Base-by-base conservation (phyloP, 345 rosid species). In the Citrus medica region DNA sequence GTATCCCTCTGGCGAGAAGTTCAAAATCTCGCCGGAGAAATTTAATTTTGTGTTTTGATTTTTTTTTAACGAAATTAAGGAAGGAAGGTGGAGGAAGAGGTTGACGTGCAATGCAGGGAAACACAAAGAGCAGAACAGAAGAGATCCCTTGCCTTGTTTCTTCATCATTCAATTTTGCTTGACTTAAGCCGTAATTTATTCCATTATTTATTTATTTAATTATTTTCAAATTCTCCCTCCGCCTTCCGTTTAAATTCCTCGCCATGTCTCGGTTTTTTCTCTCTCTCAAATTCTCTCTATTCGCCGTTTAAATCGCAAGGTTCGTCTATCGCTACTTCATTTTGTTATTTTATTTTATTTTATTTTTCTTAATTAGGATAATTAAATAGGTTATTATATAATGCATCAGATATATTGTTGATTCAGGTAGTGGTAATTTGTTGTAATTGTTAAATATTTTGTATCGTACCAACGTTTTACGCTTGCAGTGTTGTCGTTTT, bases 71-170 rank as follows among this genome's bases (percentile, higher is more conserved):
- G 22, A 53, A 53, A 53, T 53, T 53, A 17, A 17, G 58, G 22
- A 17, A 53, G 58, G 58, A 53, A 53, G 58, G 58, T 53, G 28
- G 72, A 48, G 68, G 84, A 46, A 46, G 51, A 53, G 81, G 88
- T 81, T 90, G 77, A 88, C 93, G 87, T 90, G 89, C 82, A 88
- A 85, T 88, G 87, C 84, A 82, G 91, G 89, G 79, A 83, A 88
- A 74, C 35, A 48, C 74, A 48, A 24, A 24, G 24, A 37, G 46
- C 42, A 33, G 48, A 73, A 24, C 55, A 35, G 38, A 14, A 63
- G 69, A 72, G 85, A 82, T 86, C 77, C 86, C 82, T 82, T 86
- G 78, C 85, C 82, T 83, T 82, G 77, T 79, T 80, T 81, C 69
- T 74, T 75, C 85, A 79, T 79, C 85, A 77, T 77, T 65, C 66